Evolutionary conservation across 1,284 basidiomycete genomes (phyloP).

Genomic region (Inonotus hispidus): DNA sequence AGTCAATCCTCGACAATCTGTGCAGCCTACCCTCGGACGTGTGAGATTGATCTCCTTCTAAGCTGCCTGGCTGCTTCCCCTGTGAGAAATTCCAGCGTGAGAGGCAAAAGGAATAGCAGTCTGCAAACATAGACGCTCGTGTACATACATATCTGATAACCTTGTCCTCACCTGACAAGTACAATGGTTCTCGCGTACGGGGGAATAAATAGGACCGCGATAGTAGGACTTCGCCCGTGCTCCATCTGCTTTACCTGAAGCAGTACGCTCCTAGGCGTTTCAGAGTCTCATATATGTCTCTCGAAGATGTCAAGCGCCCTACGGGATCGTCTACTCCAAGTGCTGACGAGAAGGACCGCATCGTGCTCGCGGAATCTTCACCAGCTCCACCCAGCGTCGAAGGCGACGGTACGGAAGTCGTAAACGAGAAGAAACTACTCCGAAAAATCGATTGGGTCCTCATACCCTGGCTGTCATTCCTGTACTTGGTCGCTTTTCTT

Average conservation of each 20-base stretch:
- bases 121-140: background rate
- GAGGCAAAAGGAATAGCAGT: background rate
- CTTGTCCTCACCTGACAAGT: background rate
- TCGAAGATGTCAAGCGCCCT: background rate
- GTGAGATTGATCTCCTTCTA: background rate
- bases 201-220: background rate
- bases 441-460: conserved; percentile 61
- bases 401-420: conserved; percentile 1
- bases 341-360: conserved; percentile 26
- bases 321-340: conserved; percentile 14
- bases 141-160: background rate
- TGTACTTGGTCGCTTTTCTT: conserved; percentile 70
- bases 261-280: background rate
- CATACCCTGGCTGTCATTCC: conserved; percentile 63
- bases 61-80: background rate
- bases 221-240: too few species aligned
- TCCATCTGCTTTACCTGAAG: background rate
- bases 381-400: background rate
- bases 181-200: background rate
- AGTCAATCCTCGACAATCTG: background rate
- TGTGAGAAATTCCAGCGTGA: background rate
- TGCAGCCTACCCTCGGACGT: background rate
- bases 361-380: conserved; percentile 20
- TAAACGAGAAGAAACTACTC: conserved; percentile 59
- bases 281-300: background rate